Evolutionary conservation across 192 early-diverging fungal genomes (phyloP).

Genomic region (Coemansia sp.): DNA sequence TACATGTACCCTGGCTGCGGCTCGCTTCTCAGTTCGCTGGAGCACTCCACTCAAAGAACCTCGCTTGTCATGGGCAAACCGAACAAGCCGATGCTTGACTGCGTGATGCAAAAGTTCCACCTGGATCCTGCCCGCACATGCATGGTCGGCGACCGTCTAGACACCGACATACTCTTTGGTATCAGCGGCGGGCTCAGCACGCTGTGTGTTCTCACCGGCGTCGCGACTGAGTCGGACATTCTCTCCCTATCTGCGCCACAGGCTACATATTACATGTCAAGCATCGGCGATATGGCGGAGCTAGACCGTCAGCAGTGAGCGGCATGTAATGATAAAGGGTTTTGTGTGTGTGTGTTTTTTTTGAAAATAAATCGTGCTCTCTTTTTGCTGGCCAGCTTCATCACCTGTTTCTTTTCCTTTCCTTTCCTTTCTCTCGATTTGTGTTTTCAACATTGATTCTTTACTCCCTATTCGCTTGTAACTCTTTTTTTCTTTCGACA

Average conservation of each 20-base stretch:
- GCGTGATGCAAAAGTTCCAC: slow-evolving; percentile 79
- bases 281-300: slow-evolving; percentile 34
- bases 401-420: background rate
- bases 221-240: slow-evolving; percentile 31
- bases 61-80: slow-evolving; percentile 93
- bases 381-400: background rate
- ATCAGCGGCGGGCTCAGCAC: slow-evolving; percentile 81
- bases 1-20: slow-evolving; percentile 80
- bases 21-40: slow-evolving; percentile 71
- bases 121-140: slow-evolving; percentile 79
- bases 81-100: slow-evolving; percentile 88
- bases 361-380: background rate
- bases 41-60: slow-evolving; percentile 71
- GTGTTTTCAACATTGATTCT: background rate
- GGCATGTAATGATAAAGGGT: background rate
- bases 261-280: slow-evolving; percentile 39
- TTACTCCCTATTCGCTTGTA: background rate
- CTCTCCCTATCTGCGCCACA: slow-evolving; percentile 31
- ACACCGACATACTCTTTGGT: slow-evolving; percentile 97
- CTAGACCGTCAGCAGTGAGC: slow-evolving; percentile 1
- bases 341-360: no score
- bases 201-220: slow-evolving; percentile 88
- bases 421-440: background rate
- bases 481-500: background rate
- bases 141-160: slow-evolving; percentile 96